phyloP scores from a whole-genome alignment of 2,329 filamentous ascomycete genomes.

The Aspergillus nomiae region DNA sequence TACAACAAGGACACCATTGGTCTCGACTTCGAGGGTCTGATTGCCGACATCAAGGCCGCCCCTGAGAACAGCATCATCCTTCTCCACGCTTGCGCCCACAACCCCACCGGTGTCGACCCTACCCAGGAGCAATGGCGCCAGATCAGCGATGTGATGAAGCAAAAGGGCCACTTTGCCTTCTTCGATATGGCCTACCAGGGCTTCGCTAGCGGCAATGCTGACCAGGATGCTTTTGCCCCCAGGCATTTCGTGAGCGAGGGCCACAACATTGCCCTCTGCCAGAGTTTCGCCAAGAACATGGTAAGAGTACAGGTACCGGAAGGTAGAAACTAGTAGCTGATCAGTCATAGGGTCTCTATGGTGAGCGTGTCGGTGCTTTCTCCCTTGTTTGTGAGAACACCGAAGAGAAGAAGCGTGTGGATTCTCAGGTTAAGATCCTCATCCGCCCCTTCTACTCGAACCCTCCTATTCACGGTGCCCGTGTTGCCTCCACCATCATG shows the following conservation, averaged over 20 bases:
- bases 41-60: constrained; percentile 85
- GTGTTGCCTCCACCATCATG: constrained; percentile 89
- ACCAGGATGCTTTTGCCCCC: constrained; percentile 90
- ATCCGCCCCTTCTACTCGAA: constrained; percentile 98
- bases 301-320: constrained; percentile 46
- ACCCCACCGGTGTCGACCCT: constrained; percentile 95
- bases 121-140: constrained; percentile 88
- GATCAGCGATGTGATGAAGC: constrained; percentile 85
- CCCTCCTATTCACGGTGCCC: constrained; percentile 93
- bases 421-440: constrained; percentile 97
- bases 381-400: constrained; percentile 81
- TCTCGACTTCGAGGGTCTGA: constrained; percentile 92
- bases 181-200: constrained; percentile 99
- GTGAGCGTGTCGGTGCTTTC: constrained; percentile 96
- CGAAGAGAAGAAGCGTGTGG: constrained; percentile 92
- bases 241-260: constrained; percentile 92
- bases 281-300: constrained; percentile 99
- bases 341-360: constrained; percentile 76
- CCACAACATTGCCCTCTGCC: constrained; percentile 82
- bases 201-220: constrained; percentile 88
- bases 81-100: constrained; percentile 96
- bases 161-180: constrained; percentile 86
- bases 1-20: constrained; percentile 99
- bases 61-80: constrained; percentile 86
- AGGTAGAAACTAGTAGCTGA: neutral